A percentile compares a stretch with the other conserved stretches of the same genome.
Evolutionary conservation across 352 stramenopile genomes (phyloP).

Genomic region (Pythium pectinolyticum): DNA sequence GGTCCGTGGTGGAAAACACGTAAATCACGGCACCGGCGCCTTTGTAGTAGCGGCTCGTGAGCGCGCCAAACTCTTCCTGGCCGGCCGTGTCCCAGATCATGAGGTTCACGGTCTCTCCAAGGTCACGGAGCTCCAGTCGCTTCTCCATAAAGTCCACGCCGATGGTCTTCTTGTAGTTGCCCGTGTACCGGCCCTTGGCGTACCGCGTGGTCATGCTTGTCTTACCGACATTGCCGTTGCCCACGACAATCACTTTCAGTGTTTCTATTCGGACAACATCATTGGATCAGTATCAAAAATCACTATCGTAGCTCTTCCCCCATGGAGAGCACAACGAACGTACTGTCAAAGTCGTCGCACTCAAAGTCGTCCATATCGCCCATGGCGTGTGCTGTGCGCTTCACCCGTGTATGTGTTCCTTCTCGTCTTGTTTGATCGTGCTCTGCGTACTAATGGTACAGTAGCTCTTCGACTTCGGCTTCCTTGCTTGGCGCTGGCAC

Average conservation of each 20-base stretch:
- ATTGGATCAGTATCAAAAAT: conserved; percentile 1
- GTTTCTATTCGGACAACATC: conserved; percentile 42
- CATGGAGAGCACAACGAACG: conserved; percentile 13
- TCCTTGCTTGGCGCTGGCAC: no score
- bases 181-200: conserved; percentile 74
- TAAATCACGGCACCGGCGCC: conserved; percentile 69
- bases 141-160: conserved; percentile 87
- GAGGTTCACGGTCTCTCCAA: conserved; percentile 63
- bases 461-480: no score
- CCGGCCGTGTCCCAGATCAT: conserved; percentile 86
- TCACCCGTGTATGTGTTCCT: neutral
- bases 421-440: neutral
- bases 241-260: conserved; percentile 81
- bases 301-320: neutral
- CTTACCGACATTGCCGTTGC: conserved; percentile 85
- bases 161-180: conserved; percentile 86
- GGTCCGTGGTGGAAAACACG: conserved; percentile 75
- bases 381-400: conserved; percentile 21
- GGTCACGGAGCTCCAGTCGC: conserved; percentile 59
- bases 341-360: conserved; percentile 79
- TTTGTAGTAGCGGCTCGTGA: conserved; percentile 83
- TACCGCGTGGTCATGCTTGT: conserved; percentile 82
- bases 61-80: conserved; percentile 79
- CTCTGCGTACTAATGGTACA: no score
- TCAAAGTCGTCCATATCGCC: conserved; percentile 44